Percentiles rank a stretch among this genome's conserved stretches.
These are phyloP conservation scores for California macrophylla DNA, from an alignment of 441 rosid species.

Conservation along the genomic window DNA sequence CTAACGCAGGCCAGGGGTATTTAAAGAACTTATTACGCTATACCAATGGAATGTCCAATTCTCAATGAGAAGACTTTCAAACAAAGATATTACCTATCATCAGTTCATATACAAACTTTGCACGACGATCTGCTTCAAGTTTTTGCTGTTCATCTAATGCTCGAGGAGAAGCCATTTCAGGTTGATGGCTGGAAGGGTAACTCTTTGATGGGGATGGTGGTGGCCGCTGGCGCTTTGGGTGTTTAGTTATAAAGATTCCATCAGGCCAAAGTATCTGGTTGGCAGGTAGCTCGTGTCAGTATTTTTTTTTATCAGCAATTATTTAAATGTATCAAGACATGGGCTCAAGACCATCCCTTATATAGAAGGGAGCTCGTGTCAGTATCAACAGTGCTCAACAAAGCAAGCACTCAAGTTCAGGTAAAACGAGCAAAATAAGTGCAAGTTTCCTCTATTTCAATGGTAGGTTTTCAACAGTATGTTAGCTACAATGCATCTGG, in stretches of 20 bases:
- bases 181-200: constrained; percentile 20
- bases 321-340: too few species aligned
- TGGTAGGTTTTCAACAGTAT: too few species aligned
- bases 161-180: constrained; percentile 30
- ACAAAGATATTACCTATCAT: constrained; percentile 61
- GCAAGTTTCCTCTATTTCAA: too few species aligned
- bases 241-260: constrained; percentile 90
- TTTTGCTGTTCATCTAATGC: constrained; percentile 49
- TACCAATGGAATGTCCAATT: neutral
- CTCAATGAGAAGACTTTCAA: neutral
- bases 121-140: constrained; percentile 68
- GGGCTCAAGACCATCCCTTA: too few species aligned
- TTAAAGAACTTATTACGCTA: neutral
- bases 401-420: neutral
- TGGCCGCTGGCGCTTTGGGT: constrained; percentile 53
- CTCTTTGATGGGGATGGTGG: constrained; percentile 31
- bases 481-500: too few species aligned
- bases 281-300: constrained; percentile 16
- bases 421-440: neutral
- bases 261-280: constrained; percentile 94
- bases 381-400: constrained; percentile 5
- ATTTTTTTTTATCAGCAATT: constrained; percentile 76
- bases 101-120: constrained; percentile 80
- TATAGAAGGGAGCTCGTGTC: constrained; percentile 13
- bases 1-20: neutral